Base-by-base conservation (phyloP, 2,329 filamentous ascomycete species). In the Madurella fahalii region DNA sequence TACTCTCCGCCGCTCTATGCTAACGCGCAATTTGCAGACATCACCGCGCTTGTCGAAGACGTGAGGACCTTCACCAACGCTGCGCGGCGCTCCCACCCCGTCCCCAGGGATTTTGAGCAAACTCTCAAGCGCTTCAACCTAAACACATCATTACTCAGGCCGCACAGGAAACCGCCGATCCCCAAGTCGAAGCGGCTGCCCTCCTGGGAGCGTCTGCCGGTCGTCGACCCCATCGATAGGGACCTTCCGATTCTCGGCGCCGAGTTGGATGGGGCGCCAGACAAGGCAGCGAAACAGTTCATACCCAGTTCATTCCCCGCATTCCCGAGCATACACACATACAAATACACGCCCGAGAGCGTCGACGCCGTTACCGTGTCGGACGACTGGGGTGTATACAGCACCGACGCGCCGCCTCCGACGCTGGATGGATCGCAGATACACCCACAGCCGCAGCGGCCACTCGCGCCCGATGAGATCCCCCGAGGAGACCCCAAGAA, bases 291-390 rank as follows among this genome's bases (percentile, higher is more conserved):
- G 12, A 80, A 79, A 62, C 53, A 67, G 20, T 84, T 82, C 67
- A 84, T 86, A 11, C 83, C 83, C 0, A 68, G 71, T 37, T 74
- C 75, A 0, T 84, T 86, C 49, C 83, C 83, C 0, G 74, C 78
- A 9, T 86, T 86, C 56, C 83, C 83, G 0, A 84, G 82, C 65
- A 80, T 79, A 44, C 82, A 86, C 62, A 86, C 83, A 3, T 86
- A 85, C 68, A 78, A 76, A 40, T 81, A 78, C 63, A 86, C 83
- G 0, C 78, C 79, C 2, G 75, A 77, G 34, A 70, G 70, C 47
- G 67, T 69, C 34, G 68, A 68, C 57, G 53, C 65, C 42, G 62
- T 68, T 31, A 69, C 69, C 2, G 64, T 69, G 1, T 64, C 63
- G 15, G 63, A 68, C 13, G 65, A 70, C 51, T 66, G 64, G 54